These are phyloP conservation scores for Cokeromyces recurvatus DNA, from an alignment of 371 early-diverging fungal species.

Conservation along the genomic window DNA sequence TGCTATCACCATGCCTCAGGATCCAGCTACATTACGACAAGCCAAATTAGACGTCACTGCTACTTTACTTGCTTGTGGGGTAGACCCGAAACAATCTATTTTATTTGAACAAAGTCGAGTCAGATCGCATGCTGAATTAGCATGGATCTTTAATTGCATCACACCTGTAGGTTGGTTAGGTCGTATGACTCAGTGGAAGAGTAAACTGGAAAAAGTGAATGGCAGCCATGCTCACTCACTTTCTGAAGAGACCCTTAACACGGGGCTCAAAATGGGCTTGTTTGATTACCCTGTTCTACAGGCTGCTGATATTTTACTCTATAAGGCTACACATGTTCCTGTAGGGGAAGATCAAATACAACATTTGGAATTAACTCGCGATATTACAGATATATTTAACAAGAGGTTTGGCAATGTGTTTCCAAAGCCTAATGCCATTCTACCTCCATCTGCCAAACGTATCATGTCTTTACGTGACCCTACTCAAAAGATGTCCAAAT, in stretches of 20 bases:
- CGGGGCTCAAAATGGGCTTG: constrained; percentile 69
- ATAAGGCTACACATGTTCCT: constrained; percentile 87
- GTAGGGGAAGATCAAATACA: constrained; percentile 94
- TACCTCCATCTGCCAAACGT: constrained; percentile 67
- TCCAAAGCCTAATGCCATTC: constrained; percentile 62
- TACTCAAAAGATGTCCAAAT: constrained; percentile 89
- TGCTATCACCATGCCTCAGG: constrained; percentile 83
- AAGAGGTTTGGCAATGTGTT: constrained; percentile 61
- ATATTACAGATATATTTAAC: constrained; percentile 75
- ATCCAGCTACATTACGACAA: constrained; percentile 58
- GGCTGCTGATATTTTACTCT: constrained; percentile 93
- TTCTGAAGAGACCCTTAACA: constrained; percentile 42
- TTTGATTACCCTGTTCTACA: constrained; percentile 92
- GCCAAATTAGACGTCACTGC: constrained; percentile 69
- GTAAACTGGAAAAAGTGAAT: constrained; percentile 44
- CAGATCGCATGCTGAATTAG: constrained; percentile 74
- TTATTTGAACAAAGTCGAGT: constrained; percentile 82
- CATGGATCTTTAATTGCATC: constrained; percentile 84
- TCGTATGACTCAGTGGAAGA: constrained; percentile 96
- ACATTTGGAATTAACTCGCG: constrained; percentile 84
- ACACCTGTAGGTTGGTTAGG: constrained; percentile 86
- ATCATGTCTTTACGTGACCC: constrained; percentile 86
- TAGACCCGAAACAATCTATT: constrained; percentile 71
- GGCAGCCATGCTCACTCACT: constrained; percentile 34
- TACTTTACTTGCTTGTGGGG: constrained; percentile 80